Evolutionary conservation across 78 protist genomes (phyloP).

Genomic region (Anaeramoeba ignava): DNA sequence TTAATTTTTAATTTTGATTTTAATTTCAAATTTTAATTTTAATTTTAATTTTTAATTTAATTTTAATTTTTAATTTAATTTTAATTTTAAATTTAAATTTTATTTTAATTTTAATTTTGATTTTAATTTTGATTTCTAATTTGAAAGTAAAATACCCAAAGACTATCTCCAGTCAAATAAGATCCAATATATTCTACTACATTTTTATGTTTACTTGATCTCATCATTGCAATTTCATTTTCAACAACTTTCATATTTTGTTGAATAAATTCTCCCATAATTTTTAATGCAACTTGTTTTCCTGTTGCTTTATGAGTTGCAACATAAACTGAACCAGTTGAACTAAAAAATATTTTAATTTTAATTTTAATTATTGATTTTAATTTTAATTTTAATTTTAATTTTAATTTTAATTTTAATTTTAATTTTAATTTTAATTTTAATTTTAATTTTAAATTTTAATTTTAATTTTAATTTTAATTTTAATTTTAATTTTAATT

Average conservation of each 20-base stretch:
- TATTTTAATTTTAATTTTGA: neutral
- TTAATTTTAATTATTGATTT: too few species aligned
- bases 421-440: too few species aligned
- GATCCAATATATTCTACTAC: neutral
- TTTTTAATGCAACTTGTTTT: neutral
- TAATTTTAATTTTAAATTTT: too few species aligned
- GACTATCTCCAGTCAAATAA: neutral
- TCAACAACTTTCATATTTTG: neutral
- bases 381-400: too few species aligned
- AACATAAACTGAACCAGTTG: neutral
- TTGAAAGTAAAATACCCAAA: neutral
- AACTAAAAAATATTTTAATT: too few species aligned
- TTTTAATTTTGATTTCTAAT: neutral
- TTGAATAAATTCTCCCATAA: neutral
- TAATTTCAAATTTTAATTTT: neutral
- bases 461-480: too few species aligned
- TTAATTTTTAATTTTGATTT: neutral
- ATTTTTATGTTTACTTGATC: neutral
- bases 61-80: neutral
- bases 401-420: too few species aligned
- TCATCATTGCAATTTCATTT: constrained; percentile 3
- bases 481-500: too few species aligned
- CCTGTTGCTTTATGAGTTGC: neutral
- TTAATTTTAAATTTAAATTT: neutral
- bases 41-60: neutral